phyloP scores from a whole-genome alignment of 1,139 yeast species.

The Taiozyma sp. region DNA sequence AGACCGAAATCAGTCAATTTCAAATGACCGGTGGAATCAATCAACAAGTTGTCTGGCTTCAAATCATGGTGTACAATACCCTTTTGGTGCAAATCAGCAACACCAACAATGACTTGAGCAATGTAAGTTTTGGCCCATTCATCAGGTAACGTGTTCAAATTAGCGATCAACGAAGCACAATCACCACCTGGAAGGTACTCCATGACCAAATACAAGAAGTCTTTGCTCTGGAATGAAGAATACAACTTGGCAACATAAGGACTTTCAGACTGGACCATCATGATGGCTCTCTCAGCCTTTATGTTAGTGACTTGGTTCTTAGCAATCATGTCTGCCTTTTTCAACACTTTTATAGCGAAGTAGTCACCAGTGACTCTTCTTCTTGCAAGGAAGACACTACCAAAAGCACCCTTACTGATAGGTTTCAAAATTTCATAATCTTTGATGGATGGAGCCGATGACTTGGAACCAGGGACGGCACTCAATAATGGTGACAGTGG shows the following conservation, averaged over 20 bases:
- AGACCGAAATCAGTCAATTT: constrained; percentile 94
- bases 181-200: constrained; percentile 97
- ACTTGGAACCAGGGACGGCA: constrained; percentile 42
- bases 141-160: constrained; percentile 74
- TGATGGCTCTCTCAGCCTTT: constrained; percentile 89
- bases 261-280: constrained; percentile 95
- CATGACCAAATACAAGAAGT: constrained; percentile 89
- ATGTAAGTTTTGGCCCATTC: constrained; percentile 86
- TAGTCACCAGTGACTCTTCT: constrained; percentile 87
- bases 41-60: constrained; percentile 89
- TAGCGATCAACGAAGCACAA: constrained; percentile 78
- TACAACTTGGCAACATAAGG: constrained; percentile 91
- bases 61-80: constrained; percentile 94
- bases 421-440: constrained; percentile 93
- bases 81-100: constrained; percentile 77
- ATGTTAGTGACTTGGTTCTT: constrained; percentile 95
- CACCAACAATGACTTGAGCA: constrained; percentile 89
- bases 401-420: constrained; percentile 96
- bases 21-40: constrained; percentile 82
- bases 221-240: constrained; percentile 84
- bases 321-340: constrained; percentile 93
- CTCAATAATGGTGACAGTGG: constrained; percentile 81
- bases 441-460: constrained; percentile 62
- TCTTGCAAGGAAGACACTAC: constrained; percentile 84
- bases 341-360: constrained; percentile 91